phyloP scores from a whole-genome alignment of 495 filamentous ascomycete genomes.

The Talaromyces adpressus region DNA sequence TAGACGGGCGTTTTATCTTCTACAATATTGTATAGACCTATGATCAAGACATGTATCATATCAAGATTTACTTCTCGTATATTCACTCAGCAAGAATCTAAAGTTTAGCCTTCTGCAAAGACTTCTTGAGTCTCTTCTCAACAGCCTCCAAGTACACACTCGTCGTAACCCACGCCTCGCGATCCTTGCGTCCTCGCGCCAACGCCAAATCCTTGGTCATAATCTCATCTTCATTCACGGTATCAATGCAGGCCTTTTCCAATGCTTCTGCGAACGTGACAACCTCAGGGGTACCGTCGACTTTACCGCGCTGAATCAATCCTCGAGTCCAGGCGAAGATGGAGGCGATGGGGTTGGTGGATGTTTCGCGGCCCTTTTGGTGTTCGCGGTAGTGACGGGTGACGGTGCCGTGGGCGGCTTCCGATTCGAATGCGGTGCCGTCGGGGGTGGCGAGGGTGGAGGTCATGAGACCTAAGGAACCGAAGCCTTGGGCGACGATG shows the following conservation, averaged over 20 bases:
- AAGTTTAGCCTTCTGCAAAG: conserved; percentile 41
- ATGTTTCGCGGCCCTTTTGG: conserved; percentile 94
- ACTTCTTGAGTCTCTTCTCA: conserved; percentile 71
- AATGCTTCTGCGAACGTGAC: conserved; percentile 83
- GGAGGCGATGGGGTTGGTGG: conserved; percentile 96
- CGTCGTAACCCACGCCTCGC: conserved; percentile 82
- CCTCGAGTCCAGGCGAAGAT: conserved; percentile 99
- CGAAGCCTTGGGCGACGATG: conserved; percentile 96
- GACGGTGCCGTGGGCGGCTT: conserved; percentile 97
- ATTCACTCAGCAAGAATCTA: background rate
- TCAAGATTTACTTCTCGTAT: background rate
- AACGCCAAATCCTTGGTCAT: conserved; percentile 99
- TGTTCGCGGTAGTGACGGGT: conserved; percentile 98
- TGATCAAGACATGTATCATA: background rate
- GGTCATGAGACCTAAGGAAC: conserved; percentile 96
- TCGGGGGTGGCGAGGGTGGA: conserved; percentile 92
- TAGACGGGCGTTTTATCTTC: background rate
- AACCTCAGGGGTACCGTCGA: conserved; percentile 84
- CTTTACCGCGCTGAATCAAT: conserved; percentile 81
- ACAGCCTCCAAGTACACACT: conserved; percentile 82
- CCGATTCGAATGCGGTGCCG: conserved; percentile 91
- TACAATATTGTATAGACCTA: background rate
- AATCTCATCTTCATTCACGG: conserved; percentile 85
- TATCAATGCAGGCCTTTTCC: conserved; percentile 90
- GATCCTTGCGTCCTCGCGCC: conserved; percentile 75